Base-by-base conservation (phyloP, 352 stramenopile genomes). In the Halophytophthora polymorphica region DNA sequence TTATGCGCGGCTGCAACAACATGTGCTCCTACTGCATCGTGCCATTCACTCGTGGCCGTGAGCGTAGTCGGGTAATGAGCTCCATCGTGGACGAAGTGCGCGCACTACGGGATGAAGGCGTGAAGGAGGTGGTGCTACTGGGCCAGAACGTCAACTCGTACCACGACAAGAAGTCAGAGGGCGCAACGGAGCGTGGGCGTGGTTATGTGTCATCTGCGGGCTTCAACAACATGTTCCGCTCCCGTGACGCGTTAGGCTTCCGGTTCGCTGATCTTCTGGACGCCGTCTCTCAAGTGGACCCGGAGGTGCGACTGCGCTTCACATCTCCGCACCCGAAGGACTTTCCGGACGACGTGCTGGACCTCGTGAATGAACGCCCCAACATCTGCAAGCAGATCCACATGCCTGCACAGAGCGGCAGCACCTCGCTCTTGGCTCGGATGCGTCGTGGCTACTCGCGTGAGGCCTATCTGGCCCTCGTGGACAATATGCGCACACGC, bases 91-190 rank as follows among this genome's bases (percentile, higher is more conserved):
- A 96, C 37, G 97, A 99, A 69, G 95, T 98, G 38, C 72, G 69
- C 39, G 49, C 77, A 15, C 69, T 99, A 41, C 65, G 86, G 13
- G 77, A 96, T 52, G 70, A 97, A 41, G 93, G 90, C 40, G 87
- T 99, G 17, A 98, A 98, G 64, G 98, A 99, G 65, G 83, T 99
- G 13, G 89, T 98, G 45, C 75, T 99, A 28, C 77, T 99, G n/a
- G 98, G 98, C 34, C 98, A 99, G 73, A 99, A 99, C 71, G 97
- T 99, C 38, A 99, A 99, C 75, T 98, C 89, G 47, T 99, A 99
- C 69, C 96, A 99, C 68, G 97, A 99, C 76, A 90, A 81, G 21
- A 78, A 87, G 53, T 91, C 80, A 0, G 73, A 86, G 38, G 83
- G 76, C 15, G 83, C 83, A 14, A 41, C 53, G 13, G 75, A 91